Base-by-base conservation (phyloP, 2,329 filamentous ascomycete species). In the Thielaviopsis musarum region DNA sequence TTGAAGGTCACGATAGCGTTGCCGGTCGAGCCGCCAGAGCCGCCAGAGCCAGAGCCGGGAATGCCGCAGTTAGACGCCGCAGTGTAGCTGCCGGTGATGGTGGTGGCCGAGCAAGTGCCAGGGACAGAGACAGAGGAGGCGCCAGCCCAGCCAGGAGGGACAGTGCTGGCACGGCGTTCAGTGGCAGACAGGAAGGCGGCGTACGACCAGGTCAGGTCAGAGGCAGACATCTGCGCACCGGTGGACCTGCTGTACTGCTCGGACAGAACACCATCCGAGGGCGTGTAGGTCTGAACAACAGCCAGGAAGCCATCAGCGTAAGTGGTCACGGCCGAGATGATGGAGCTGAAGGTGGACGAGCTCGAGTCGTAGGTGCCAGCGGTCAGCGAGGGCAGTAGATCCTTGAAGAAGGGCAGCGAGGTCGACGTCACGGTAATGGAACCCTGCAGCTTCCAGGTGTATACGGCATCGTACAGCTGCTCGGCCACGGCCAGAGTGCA, bases 401-500 rank as follows among this genome's bases (percentile, higher is more conserved):
- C 83, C 62, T 74, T 69, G 78, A 91, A 93, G 74, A 93, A 91
- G 7, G 78, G 67, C 9, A 89, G 74, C 0, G 85, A 89, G 1
- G 76, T 76, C 0, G 74, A 71, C 5, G 81, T 84, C 54, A 91
- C 78, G 0, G 76, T 78, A 65, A 94, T 77, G 5, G 75, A 82
- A 1, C 81, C 82, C 26, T 75, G 69, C 41, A 74, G 70, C 63
- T 84, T 75, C 85, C 86, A 91, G 56, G 85, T 81, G 64, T 84
- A 83, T 1, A 90, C 66, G 0, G 88, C 84, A 65, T 87, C 83
- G 68, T 90, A 91, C 2, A 94, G 77, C 67, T 87, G 84, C 70
- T 93, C 88, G 2, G 87, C 88, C 0, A 86, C 86, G 1, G 86
- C 87, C 30, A 89, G 75, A 0, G 85, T 91, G 65, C 79, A 79